Percentiles rank a stretch among this genome's conserved stretches.
Evolutionary conservation across 176 grass and related monocot species (phyloP).

Genomic region (Dactylis glomerata): DNA sequence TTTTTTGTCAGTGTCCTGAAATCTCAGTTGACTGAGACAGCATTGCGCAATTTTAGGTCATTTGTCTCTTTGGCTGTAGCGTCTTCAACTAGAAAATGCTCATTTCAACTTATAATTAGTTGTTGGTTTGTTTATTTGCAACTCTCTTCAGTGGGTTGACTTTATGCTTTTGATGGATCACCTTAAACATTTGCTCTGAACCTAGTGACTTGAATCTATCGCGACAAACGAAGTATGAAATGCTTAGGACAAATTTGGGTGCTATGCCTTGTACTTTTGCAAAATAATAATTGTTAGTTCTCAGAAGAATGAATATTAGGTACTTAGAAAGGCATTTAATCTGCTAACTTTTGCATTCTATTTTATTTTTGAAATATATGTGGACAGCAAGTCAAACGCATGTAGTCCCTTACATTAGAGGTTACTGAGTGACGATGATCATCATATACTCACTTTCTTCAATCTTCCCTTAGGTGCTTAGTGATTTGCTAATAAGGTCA

Average conservation of each 20-base stretch:
- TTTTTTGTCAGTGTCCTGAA: neutral
- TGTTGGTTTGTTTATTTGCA: constrained; percentile 19
- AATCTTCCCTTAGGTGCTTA: neutral
- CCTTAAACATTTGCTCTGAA: constrained; percentile 4
- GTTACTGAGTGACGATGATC: neutral
- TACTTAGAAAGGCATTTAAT: neutral
- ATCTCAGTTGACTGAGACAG: neutral
- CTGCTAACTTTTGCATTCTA: neutral
- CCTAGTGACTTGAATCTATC: neutral
- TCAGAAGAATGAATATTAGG: neutral
- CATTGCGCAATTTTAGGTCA: neutral
- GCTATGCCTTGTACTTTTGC: neutral
- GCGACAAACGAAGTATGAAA: neutral
- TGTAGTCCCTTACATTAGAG: neutral
- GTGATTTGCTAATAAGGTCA: neutral
- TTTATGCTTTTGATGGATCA: neutral
- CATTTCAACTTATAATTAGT: neutral
- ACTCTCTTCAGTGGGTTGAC: neutral
- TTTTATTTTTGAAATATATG: neutral
- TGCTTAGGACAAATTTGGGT: neutral
- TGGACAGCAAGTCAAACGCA: neutral
- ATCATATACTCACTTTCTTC: neutral
- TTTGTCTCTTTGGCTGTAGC: neutral
- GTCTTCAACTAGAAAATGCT: neutral
- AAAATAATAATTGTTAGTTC: neutral